Conservation (phyloP, 2,329 filamentous ascomycete genomes). For the Fusarium staphyleae region DNA sequence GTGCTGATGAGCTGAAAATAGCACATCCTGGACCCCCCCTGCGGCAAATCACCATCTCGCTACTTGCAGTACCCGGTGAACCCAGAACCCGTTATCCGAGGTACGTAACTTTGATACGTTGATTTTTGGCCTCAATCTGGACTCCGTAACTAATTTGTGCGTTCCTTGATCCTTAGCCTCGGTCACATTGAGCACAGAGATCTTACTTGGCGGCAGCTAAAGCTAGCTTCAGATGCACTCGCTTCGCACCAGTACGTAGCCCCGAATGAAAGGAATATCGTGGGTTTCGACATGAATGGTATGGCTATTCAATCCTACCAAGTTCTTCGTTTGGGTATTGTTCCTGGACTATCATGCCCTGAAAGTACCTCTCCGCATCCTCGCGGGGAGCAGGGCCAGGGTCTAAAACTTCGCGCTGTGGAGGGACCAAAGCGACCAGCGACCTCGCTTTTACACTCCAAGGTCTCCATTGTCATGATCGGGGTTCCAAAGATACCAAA, state of each 20-base stretch:
- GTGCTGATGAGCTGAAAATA: constrained; percentile 12
- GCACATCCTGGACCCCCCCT: neutral
- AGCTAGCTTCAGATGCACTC: neutral
- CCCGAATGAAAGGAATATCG: neutral
- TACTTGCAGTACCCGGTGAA: neutral
- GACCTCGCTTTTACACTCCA: neutral
- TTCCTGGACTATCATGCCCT: neutral
- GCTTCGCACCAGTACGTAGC: neutral
- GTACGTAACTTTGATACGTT: neutral
- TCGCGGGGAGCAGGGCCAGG: neutral
- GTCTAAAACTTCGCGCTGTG: constrained; percentile 5
- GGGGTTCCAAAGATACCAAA: constrained; percentile 3
- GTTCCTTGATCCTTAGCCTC: neutral
- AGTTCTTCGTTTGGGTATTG: too few relatives aligned
- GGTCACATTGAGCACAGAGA: neutral
- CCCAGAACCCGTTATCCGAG: constrained; percentile 2
- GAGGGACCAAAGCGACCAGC: constrained; percentile 9
- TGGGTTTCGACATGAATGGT: neutral
- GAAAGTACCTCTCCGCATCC: neutral
- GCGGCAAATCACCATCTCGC: constrained; percentile 15
- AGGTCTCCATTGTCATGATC: constrained; percentile 17
- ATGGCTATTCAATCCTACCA: too few relatives aligned
- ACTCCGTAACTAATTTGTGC: constrained; percentile 5
- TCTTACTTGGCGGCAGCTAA: neutral
- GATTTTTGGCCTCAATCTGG: constrained; percentile 10